A percentile compares a stretch with the other conserved stretches of the same genome.
Evolutionary conservation across 2,329 filamentous ascomycete genomes (phyloP).

Genomic region (Aplosporella prunicola): DNA sequence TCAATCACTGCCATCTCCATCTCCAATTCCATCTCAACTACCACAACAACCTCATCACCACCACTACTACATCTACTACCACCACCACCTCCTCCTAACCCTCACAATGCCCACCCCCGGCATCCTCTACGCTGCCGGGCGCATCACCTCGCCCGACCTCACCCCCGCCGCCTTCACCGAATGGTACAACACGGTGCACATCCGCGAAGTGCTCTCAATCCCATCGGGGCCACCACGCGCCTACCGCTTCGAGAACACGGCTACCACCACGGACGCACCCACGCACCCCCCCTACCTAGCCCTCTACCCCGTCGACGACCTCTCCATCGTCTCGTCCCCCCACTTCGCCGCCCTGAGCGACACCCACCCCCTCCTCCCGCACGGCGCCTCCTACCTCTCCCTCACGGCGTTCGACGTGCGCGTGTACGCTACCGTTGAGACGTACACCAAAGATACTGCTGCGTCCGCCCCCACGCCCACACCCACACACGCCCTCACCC

Average conservation of each 20-base stretch:
- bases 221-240: conserved; percentile 6
- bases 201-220: conserved; percentile 8
- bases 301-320: not conserved
- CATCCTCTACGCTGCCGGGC: conserved; percentile 3
- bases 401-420: conserved; percentile 1
- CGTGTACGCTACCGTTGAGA: conserved; percentile 5
- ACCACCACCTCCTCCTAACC: not conserved
- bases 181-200: conserved; percentile 12
- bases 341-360: not conserved
- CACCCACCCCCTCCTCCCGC: not conserved
- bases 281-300: not conserved
- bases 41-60: not conserved
- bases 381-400: not conserved
- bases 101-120: conserved; percentile 7
- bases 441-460: conserved; percentile 1
- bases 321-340: not conserved
- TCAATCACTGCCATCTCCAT: not conserved
- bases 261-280: not conserved
- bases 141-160: conserved; percentile 10
- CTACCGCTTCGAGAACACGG: conserved; percentile 11
- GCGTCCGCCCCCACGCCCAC: conserved; percentile 5
- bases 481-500: too few species aligned
- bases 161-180: conserved; percentile 10
- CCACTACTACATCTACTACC: too few species aligned
- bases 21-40: not conserved